These are phyloP conservation scores for Cryphonectria japonica DNA, from an alignment of 2,329 filamentous ascomycete species.

Conservation along the genomic window DNA sequence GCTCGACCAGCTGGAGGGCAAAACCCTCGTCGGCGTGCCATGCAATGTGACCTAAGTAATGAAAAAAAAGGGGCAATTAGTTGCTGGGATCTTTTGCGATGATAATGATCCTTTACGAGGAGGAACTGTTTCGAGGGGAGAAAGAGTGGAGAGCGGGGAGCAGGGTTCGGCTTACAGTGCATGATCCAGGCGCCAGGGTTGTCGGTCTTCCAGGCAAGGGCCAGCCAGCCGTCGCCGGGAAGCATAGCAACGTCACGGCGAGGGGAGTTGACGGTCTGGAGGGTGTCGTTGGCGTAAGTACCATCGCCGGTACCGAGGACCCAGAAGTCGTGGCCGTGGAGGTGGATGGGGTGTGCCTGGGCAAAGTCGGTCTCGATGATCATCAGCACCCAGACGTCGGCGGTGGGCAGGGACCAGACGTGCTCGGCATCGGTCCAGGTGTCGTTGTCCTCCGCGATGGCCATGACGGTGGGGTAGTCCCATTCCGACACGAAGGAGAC, in stretches of 20 bases:
- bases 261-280: conserved; percentile 11
- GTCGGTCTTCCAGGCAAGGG: conserved; percentile 21
- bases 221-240: conserved; percentile 20
- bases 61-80: background rate
- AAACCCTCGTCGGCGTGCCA: conserved; percentile 49
- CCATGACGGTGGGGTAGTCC: conserved; percentile 18
- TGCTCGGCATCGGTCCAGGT: conserved; percentile 13
- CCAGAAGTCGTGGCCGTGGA: conserved; percentile 23
- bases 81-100: background rate
- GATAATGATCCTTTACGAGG: too few relatives aligned
- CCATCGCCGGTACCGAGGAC: conserved; percentile 11
- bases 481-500: conserved; percentile 21
- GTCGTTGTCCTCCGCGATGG: conserved; percentile 18
- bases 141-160: too few relatives aligned
- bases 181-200: conserved; percentile 24
- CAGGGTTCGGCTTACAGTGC: conserved; percentile 8
- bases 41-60: conserved; percentile 13
- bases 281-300: background rate
- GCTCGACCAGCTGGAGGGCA: conserved; percentile 47
- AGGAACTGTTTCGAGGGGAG: too few relatives aligned
- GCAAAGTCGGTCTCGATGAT: conserved; percentile 20
- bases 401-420: conserved; percentile 14
- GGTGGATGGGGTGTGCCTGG: conserved; percentile 20
- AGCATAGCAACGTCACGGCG: conserved; percentile 22
- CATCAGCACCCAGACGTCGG: conserved; percentile 14